Percentiles rank a stretch among this genome's conserved stretches.
phyloP scores from a whole-genome alignment of 2,329 filamentous ascomycete species.

The Chrysoporthe puriensis region DNA sequence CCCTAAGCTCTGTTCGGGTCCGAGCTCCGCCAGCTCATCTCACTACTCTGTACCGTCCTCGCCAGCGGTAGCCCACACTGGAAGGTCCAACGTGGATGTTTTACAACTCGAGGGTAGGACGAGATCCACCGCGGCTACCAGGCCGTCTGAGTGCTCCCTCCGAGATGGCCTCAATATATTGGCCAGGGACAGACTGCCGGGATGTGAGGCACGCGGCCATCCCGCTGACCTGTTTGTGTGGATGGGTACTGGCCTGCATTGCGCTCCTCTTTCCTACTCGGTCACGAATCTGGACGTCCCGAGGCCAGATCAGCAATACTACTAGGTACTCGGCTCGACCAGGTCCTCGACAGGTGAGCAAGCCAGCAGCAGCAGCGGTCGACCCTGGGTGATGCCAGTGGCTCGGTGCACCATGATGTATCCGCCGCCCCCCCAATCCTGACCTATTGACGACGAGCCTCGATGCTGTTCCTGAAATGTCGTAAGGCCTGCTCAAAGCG shows the following conservation, averaged over 20 bases:
- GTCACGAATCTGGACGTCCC: constrained; percentile 2
- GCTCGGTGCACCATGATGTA: neutral
- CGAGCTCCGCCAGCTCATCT: neutral
- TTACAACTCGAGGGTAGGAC: neutral
- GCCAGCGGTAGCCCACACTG: neutral
- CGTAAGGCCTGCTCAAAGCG: neutral
- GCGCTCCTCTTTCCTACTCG: neutral
- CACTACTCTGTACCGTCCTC: neutral
- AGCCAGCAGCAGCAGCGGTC: neutral
- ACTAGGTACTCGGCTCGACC: neutral
- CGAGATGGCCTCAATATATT: neutral
- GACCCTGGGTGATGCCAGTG: neutral
- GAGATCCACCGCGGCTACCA: neutral
- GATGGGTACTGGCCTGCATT: neutral
- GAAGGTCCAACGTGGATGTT: neutral
- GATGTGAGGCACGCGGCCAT: neutral
- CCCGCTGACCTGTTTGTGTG: no score
- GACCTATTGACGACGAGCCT: neutral
- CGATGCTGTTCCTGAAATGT: neutral
- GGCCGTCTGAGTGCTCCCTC: no score
- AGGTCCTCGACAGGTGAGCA: neutral
- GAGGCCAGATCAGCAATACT: neutral
- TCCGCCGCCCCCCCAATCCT: neutral
- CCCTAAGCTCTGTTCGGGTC: neutral
- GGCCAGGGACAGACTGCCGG: neutral